Evolutionary conservation across 169 alveolate species (phyloP).

Genomic region (Prorocentrum cordatum): DNA sequence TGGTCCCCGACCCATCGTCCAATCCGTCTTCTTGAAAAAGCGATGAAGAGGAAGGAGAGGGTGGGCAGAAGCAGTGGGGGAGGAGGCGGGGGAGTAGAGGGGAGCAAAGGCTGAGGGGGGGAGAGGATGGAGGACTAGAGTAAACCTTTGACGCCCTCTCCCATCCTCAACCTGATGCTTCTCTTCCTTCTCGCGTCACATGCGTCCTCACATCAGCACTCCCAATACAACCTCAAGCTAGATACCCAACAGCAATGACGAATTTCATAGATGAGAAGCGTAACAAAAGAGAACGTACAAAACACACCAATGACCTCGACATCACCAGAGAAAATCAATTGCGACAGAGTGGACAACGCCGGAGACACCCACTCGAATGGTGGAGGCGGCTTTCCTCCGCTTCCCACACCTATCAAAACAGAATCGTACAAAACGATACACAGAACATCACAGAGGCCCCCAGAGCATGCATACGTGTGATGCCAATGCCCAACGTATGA

Average conservation of each 20-base stretch:
- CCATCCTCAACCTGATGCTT: not conserved
- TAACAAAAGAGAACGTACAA: no score
- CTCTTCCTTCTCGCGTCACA: not conserved
- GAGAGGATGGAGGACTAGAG: not conserved
- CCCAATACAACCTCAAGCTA: not conserved
- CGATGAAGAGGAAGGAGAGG: not conserved
- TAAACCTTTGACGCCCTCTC: not conserved
- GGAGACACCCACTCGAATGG: constrained; percentile 77
- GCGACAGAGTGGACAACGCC: constrained; percentile 77
- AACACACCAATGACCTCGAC: constrained; percentile 39
- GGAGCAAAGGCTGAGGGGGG: not conserved
- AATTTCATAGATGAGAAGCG: no score
- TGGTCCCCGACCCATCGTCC: no score
- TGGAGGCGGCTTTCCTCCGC: constrained; percentile 88
- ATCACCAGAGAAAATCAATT: constrained; percentile 75
- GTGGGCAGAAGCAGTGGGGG: not conserved
- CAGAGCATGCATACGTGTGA: no score
- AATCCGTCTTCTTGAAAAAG: no score
- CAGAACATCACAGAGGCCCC: no score
- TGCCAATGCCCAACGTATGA: no score
- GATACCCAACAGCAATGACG: not conserved
- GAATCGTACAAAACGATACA: no score
- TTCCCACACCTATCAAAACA: no score
- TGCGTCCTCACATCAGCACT: not conserved
- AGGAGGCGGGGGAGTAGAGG: not conserved